A percentile compares a stretch with the other conserved stretches of the same genome.
Evolutionary conservation across 73 alveolate species (phyloP).

Genomic region (Tetrahymena elliotti): DNA sequence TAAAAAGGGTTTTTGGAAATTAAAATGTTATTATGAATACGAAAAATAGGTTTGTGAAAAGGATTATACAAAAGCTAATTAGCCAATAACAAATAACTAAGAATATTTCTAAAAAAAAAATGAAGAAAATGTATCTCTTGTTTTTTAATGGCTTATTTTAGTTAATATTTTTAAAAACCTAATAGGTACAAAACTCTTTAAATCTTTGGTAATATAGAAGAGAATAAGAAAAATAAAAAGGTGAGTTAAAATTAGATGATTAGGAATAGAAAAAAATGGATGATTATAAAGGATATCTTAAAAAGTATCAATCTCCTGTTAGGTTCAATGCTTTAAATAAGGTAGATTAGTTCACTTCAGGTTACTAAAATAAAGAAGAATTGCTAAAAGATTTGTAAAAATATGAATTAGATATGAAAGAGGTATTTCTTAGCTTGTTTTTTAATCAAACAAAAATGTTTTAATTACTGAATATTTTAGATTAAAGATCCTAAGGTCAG

Average conservation of each 20-base stretch:
- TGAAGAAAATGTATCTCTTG: neutral
- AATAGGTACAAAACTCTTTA: neutral
- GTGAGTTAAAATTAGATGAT: neutral
- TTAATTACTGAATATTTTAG: neutral
- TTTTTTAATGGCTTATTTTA: no score
- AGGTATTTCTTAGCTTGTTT: neutral
- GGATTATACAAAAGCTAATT: neutral
- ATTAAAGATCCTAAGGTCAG: neutral
- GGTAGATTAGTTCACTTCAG: neutral
- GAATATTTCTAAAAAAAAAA: neutral
- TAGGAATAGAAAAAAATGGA: neutral
- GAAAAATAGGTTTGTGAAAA: neutral
- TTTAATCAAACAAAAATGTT: neutral
- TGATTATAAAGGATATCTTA: neutral
- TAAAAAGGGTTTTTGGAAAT: neutral
- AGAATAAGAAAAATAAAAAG: neutral
- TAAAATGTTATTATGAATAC: neutral
- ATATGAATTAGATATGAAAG: neutral
- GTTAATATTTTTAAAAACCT: neutral
- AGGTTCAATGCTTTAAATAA: neutral
- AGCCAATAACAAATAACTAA: neutral
- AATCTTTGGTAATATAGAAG: neutral
- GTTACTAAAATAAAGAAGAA: neutral
- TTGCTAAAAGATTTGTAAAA: neutral
- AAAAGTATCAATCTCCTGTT: neutral